Percentiles rank a stretch among this genome's conserved stretches.
Conservation (phyloP, 2,329 filamentous ascomycete genomes). For the Stagonosporopsis tanaceti region DNA sequence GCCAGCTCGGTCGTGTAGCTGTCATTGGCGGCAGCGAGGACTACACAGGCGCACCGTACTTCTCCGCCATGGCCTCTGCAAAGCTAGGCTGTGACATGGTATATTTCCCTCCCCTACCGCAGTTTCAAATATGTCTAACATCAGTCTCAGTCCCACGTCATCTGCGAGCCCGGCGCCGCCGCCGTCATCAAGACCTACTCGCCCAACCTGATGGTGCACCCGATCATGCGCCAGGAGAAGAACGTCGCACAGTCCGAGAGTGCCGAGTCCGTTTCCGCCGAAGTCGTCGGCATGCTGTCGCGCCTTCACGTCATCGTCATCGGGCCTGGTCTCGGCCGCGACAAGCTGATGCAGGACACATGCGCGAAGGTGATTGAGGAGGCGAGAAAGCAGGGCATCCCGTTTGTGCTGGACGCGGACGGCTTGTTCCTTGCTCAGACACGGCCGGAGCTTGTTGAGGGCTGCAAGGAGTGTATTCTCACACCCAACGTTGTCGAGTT, state of each 20-base stretch:
- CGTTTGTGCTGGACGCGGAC: conserved; percentile 91
- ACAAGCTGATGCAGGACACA: conserved; percentile 88
- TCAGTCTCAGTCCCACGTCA: conserved; percentile 77
- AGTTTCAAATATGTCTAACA: conserved; percentile 23
- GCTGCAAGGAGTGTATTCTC: conserved; percentile 83
- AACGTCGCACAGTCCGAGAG: conserved; percentile 63
- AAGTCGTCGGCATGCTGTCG: conserved; percentile 80
- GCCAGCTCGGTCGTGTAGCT: conserved; percentile 88
- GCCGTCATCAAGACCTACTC: conserved; percentile 96
- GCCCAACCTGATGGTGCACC: conserved; percentile 98
- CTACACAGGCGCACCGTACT: conserved; percentile 97
- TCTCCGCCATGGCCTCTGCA: conserved; percentile 96
- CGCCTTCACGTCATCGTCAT: conserved; percentile 92
- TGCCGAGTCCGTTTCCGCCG: conserved; percentile 69
- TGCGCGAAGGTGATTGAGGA: conserved; percentile 80
- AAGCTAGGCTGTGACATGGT: conserved; percentile 91
- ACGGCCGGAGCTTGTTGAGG: conserved; percentile 77
- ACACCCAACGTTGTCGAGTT: conserved; percentile 98
- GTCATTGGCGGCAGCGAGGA: conserved; percentile 96
- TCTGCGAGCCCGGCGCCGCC: conserved; percentile 88
- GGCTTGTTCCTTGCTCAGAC: conserved; percentile 80
- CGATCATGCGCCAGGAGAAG: conserved; percentile 83
- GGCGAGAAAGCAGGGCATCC: conserved; percentile 74
- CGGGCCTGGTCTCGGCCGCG: conserved; percentile 89
- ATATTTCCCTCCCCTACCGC: conserved; percentile 22